phyloP scores from a whole-genome alignment of 257 asterid genomes.

The Salvia rosmarinus region DNA sequence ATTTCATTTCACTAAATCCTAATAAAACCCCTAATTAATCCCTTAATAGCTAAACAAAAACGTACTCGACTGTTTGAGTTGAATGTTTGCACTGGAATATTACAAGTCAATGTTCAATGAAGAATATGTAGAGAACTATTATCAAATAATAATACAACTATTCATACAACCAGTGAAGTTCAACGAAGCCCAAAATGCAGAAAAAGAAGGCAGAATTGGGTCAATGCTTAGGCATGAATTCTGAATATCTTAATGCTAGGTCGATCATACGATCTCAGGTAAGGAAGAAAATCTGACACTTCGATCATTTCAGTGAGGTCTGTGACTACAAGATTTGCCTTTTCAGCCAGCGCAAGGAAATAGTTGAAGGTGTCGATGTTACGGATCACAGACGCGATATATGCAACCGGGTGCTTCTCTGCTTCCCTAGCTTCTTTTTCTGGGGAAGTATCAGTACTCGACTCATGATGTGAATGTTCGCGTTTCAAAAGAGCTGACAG shows the following conservation, averaged over 20 bases:
- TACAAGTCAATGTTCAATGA: background rate
- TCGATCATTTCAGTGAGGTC: constrained; percentile 58
- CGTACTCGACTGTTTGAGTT: too few relatives aligned
- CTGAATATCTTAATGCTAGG: constrained; percentile 58
- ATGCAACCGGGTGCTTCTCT: constrained; percentile 57
- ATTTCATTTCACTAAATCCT: too few relatives aligned
- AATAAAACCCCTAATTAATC: too few relatives aligned
- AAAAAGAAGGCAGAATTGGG: background rate
- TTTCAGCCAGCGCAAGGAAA: constrained; percentile 60
- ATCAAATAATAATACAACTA: background rate
- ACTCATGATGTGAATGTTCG: constrained; percentile 9
- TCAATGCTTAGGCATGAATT: constrained; percentile 34
- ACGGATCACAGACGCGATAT: constrained; percentile 83
- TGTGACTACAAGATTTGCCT: constrained; percentile 56
- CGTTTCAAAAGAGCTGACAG: constrained; percentile 57
- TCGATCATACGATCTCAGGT: constrained; percentile 67
- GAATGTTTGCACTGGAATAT: too few relatives aligned
- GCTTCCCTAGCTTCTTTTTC: constrained; percentile 25
- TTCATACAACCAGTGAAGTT: background rate
- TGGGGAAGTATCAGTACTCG: constrained; percentile 22
- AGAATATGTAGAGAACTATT: background rate
- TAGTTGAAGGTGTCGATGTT: constrained; percentile 63
- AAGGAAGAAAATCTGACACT: constrained; percentile 70
- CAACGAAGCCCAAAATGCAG: background rate
- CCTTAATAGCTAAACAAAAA: too few relatives aligned